Evolutionary conservation across 495 filamentous ascomycete genomes (phyloP), one percentile per base, ranked within the genome.

Genomic region (Penicillium atrosanguineum): DNA sequence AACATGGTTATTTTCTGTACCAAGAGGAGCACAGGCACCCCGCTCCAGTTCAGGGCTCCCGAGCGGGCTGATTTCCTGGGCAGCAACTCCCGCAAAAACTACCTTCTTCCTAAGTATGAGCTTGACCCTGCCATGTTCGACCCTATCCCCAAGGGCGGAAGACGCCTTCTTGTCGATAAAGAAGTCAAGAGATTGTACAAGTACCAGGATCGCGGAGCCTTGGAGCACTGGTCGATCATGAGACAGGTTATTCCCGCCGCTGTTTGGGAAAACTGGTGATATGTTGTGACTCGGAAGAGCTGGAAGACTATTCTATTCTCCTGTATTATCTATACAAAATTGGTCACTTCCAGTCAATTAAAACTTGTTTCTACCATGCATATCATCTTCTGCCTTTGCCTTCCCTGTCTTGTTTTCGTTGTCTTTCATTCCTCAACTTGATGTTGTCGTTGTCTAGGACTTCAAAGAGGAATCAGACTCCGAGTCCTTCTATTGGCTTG

Each of bases 171-270:
- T 28, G 18, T 52, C 14, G 59, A 52, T 1, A 69, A 65, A 44
- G 63, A 73, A 53, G 88, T 83, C 21, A 72, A 76, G 12, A 74
- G 81, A 57, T 63, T 96, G 50, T 77, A 78, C 45, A 76, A 79
- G 65, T 88, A 82, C 77, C 90, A 95, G 67, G 79, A 83, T 64
- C 72, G 76, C 46, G 87, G 84, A 53, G 93, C 93, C 4, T 55
- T 88, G 29, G 86, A 86, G 38, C 94, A 98, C 72, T 98, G 94
- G 94, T 69, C 72, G 19, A 85, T 98, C 36, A 98, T 97, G 88
- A 80, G 94, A 65, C 84, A 72, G 6, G 92, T 96, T 6, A 48
- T 97, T 48, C 91, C 93, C 12, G 78, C 72, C 50, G 65, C 67
- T 19, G 85, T 97, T 6, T 98, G 94, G 94, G 87, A 95, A 77